These are phyloP conservation scores for Plantago elongata DNA, from an alignment of 257 asterid species.

Conservation along the genomic window DNA sequence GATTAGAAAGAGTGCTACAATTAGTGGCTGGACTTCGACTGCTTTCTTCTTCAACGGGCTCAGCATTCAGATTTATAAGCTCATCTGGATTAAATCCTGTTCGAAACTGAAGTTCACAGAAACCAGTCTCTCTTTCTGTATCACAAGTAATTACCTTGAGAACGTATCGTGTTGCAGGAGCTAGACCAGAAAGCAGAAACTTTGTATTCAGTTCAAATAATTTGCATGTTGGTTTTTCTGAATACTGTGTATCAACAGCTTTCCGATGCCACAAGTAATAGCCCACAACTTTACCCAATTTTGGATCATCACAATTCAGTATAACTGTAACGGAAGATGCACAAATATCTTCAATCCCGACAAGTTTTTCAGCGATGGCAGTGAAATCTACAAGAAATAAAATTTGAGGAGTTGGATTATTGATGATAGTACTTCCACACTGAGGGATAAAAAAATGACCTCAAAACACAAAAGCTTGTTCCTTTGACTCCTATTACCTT, in stretches of 20 bases:
- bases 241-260: slow-evolving; percentile 48
- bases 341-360: slow-evolving; percentile 45
- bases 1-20: slow-evolving; percentile 85
- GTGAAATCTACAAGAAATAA: slow-evolving; percentile 38
- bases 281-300: slow-evolving; percentile 22
- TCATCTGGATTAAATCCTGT: slow-evolving; percentile 37
- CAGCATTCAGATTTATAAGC: slow-evolving; percentile 27
- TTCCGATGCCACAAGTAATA: slow-evolving; percentile 69
- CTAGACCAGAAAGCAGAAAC: slow-evolving; percentile 48
- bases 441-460: neutral
- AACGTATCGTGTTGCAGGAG: slow-evolving; percentile 50
- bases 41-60: slow-evolving; percentile 41
- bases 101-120: slow-evolving; percentile 37
- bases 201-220: slow-evolving; percentile 45
- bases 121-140: slow-evolving; percentile 40
- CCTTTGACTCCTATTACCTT: no score
- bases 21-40: slow-evolving; percentile 60
- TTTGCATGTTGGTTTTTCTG: slow-evolving; percentile 56
- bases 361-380: slow-evolving; percentile 33
- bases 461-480: no score
- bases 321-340: slow-evolving; percentile 34
- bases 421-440: neutral
- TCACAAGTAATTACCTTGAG: slow-evolving; percentile 51
- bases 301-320: slow-evolving; percentile 25
- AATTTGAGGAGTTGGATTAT: neutral